These are phyloP conservation scores for Eucalyptus paniculata DNA, from an alignment of 345 rosid species.

Conservation along the genomic window DNA sequence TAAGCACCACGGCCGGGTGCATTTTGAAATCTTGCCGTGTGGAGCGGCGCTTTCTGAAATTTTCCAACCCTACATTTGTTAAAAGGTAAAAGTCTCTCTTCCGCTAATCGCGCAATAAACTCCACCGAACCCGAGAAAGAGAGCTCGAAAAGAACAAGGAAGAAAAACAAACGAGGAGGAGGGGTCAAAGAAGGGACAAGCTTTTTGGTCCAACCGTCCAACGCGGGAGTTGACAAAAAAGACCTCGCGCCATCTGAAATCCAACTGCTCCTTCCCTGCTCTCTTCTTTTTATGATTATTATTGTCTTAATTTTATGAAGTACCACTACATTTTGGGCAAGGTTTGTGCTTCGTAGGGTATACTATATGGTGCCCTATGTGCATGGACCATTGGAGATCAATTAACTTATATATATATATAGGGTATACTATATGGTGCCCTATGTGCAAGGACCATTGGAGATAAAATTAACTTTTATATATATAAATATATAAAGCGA, in stretches of 20 bases:
- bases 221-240: background rate
- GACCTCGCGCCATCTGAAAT: background rate
- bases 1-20: background rate
- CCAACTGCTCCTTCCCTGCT: background rate
- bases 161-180: background rate
- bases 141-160: background rate
- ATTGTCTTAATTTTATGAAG: background rate
- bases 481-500: too few relatives aligned
- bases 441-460: background rate
- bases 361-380: background rate
- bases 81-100: background rate
- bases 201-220: background rate
- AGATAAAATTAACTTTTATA: background rate
- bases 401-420: background rate
- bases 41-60: background rate
- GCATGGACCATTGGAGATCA: background rate
- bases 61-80: background rate
- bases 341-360: background rate
- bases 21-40: background rate
- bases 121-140: background rate
- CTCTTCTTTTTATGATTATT: background rate
- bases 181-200: background rate
- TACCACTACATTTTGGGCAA: background rate
- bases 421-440: background rate
- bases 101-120: conserved; percentile 2